Percentiles rank a stretch among this genome's conserved stretches.
phyloP scores from a whole-genome alignment of 2,329 filamentous ascomycete genomes.

The Atkinsonella hypoxylon region DNA sequence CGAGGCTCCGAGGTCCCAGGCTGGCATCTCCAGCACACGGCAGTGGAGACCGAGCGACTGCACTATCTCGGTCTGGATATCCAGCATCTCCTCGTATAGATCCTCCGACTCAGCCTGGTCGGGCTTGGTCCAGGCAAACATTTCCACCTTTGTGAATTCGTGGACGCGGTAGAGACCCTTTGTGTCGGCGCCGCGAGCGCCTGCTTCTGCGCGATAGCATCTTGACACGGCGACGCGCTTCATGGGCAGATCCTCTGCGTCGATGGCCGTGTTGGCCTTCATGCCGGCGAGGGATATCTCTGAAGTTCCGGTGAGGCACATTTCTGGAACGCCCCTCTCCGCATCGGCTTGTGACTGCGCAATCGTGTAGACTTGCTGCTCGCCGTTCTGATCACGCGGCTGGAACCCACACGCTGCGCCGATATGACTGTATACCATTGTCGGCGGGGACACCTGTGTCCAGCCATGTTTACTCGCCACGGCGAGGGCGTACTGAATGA shows the following conservation, averaged over 20 bases:
- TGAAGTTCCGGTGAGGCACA: constrained; percentile 75
- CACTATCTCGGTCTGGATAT: constrained; percentile 77
- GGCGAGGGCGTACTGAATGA: constrained; percentile 73
- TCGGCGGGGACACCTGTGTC: constrained; percentile 72
- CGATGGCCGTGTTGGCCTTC: constrained; percentile 62
- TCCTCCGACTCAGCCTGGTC: constrained; percentile 35
- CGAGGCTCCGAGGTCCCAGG: constrained; percentile 76
- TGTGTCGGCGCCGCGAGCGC: constrained; percentile 76
- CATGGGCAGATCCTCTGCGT: constrained; percentile 54
- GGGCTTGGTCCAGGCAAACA: constrained; percentile 82
- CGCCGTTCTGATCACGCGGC: constrained; percentile 77
- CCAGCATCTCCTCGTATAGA: constrained; percentile 74
- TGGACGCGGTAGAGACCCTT: constrained; percentile 95
- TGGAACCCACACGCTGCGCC: constrained; percentile 88
- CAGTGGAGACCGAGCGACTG: constrained; percentile 66
- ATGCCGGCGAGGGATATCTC: constrained; percentile 92
- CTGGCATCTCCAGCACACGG: constrained; percentile 87
- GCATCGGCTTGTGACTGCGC: constrained; percentile 53
- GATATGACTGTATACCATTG: constrained; percentile 84
- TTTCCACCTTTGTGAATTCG: constrained; percentile 96
- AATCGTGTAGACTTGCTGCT: constrained; percentile 83
- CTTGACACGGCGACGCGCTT: constrained; percentile 75
- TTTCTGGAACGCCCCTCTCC: constrained; percentile 49
- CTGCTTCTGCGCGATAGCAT: constrained; percentile 94
- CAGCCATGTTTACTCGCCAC: constrained; percentile 65